phyloP scores from a whole-genome alignment of 495 filamentous ascomycete species.

The Entonaema liquescens region DNA sequence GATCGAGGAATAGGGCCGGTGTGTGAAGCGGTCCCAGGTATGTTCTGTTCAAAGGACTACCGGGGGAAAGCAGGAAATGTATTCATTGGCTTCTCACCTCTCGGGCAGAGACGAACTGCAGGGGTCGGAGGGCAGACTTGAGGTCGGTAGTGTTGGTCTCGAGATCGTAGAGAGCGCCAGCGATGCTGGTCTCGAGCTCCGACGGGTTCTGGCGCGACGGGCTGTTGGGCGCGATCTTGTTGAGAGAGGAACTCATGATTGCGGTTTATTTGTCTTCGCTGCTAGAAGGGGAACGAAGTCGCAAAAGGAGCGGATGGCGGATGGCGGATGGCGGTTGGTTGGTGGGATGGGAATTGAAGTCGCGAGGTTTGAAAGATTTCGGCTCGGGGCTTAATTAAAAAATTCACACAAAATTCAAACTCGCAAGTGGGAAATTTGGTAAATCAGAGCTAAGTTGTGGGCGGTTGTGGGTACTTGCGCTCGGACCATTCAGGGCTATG shows the following conservation, averaged over 20 bases:
- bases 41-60: constrained; percentile 10
- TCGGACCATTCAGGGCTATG: constrained; percentile 32
- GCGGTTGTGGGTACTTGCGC: constrained; percentile 23
- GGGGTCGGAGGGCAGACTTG: constrained; percentile 87
- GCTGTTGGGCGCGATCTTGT: constrained; percentile 98
- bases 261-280: constrained; percentile 44
- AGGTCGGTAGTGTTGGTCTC: constrained; percentile 98
- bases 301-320: constrained; percentile 30
- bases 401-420: constrained; percentile 22
- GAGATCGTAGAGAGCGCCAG: constrained; percentile 94
- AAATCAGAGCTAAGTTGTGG: constrained; percentile 23
- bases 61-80: constrained; percentile 14
- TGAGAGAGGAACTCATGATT: constrained; percentile 69
- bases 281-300: constrained; percentile 31
- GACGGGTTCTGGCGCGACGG: constrained; percentile 91
- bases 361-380: constrained; percentile 8
- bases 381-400: constrained; percentile 13
- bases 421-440: constrained; percentile 1
- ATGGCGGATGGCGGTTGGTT: constrained; percentile 10
- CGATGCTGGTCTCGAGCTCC: constrained; percentile 93
- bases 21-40: constrained; percentile 42
- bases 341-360: constrained; percentile 18
- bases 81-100: constrained; percentile 80
- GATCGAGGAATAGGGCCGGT: constrained; percentile 52
- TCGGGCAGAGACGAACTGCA: constrained; percentile 96